Base-by-base conservation (phyloP, 202 grass and related monocot species). In the Brachypodium distachyon region DNA sequence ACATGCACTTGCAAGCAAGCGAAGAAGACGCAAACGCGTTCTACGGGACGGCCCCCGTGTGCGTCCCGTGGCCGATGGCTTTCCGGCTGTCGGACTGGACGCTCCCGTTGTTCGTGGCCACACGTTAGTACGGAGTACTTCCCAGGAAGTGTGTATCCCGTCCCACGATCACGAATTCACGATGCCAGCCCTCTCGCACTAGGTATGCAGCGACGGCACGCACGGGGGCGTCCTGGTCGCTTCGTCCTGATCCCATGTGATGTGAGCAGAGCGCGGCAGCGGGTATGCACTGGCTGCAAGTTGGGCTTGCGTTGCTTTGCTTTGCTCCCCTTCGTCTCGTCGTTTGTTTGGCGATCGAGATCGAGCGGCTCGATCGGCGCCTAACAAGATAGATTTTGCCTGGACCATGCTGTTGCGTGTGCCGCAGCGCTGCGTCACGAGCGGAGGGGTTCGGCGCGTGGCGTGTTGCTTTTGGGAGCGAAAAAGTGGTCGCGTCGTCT, bases 401-500 rank as follows among this genome's bases (percentile, higher is more conserved):
- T n/a, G 65, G 70, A 37, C 56, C 62, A 76, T 50, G 77, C 22
- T 19, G 16, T 74, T 67, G 77, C 70, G 26, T 33, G 77, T 14
- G 41, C 1, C 18, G 12, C 34, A 59, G 36, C 58, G 11, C 29
- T 9, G 18, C 31, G 32, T 77, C 81, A 78, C 74, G 78, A 37
- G 19, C 14, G 14, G 61, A 4, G 82, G 55, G 60, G 77, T 28
- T 53, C 52, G 39, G 39, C 70, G 40, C 12, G 26, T 34, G 37
- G 42, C 84, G 63, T 71, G 63, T 36, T 48, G 78, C 78, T 86
- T 81, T 71, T n/a, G 22, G 37, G 29, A 27, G 77, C 63, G n/a
- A n/a, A 37, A 76, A 77, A 77, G 78, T 2, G 77, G 48, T 2
- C 46, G 47, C 19, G 25, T 34, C 51, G 52, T 21, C 72, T 4